Percentiles rank a stretch among this genome's conserved stretches.
Evolutionary conservation across 1,284 basidiomycete genomes (phyloP).

Genomic region (Melampsora americana): DNA sequence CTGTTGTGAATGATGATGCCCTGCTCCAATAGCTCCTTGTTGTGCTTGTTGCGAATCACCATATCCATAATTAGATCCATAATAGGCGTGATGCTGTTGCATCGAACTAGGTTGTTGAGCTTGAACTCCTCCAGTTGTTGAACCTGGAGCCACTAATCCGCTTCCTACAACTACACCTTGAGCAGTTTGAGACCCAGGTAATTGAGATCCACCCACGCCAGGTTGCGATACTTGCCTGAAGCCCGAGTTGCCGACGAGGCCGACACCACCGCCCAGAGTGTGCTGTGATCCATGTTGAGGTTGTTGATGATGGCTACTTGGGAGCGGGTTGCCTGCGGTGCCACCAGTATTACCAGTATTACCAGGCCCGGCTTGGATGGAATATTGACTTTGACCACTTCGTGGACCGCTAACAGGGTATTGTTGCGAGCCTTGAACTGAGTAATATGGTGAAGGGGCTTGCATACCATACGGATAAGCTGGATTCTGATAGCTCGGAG

Average conservation of each 20-base stretch:
- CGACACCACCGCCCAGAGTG: slow-evolving; percentile 24
- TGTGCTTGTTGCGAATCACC: slow-evolving; percentile 33
- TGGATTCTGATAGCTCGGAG: slow-evolving; percentile 44
- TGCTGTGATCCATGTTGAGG: slow-evolving; percentile 41
- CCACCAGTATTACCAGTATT: slow-evolving; percentile 14
- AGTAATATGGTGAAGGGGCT: slow-evolving; percentile 41
- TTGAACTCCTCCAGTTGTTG: slow-evolving; percentile 13
- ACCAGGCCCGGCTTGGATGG: slow-evolving; percentile 41
- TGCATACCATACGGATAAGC: slow-evolving; percentile 39
- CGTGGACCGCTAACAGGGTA: slow-evolving; percentile 27
- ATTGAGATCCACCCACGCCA: slow-evolving; percentile 17
- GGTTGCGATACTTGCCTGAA: slow-evolving; percentile 43
- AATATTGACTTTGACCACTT: slow-evolving; percentile 40
- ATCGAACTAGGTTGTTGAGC: slow-evolving; percentile 28
- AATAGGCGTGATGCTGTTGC: slow-evolving; percentile 42
- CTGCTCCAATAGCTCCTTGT: slow-evolving; percentile 15
- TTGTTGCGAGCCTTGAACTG: slow-evolving; percentile 41
- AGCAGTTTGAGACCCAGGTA: slow-evolving; percentile 13
- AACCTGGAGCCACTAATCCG: slow-evolving; percentile 25
- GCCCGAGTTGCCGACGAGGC: slow-evolving; percentile 21
- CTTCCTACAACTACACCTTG: slow-evolving; percentile 26
- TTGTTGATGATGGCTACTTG: slow-evolving; percentile 27
- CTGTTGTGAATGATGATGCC: not conserved
- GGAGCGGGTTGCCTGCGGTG: slow-evolving; percentile 21
- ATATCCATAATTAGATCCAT: slow-evolving; percentile 31